Evolutionary conservation across 2,329 filamentous ascomycete genomes (phyloP), one percentile per base, ranked within the genome.

Genomic region (Alternaria infectoria): DNA sequence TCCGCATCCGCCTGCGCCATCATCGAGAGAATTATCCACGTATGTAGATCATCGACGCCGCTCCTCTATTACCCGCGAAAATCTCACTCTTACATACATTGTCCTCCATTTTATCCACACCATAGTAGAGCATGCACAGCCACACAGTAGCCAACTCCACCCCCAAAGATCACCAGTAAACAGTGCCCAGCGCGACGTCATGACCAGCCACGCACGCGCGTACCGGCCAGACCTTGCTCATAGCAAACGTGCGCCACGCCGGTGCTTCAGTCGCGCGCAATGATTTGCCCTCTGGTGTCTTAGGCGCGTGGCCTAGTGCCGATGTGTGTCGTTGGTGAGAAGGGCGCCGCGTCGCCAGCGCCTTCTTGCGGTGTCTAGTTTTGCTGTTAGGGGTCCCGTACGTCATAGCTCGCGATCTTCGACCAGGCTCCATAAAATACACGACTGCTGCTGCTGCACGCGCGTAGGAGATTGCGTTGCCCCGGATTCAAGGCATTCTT

Each of bases 331-430:
- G 44, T 59, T 40, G 57, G 47, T 59, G 56, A 58, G 28, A 59
- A 49, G 25, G 25, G 55, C 57, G 50, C 54, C 49, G 59, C 61
- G 40, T 47, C 46, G 36, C 54, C 56, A 50, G 46, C 49, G 60
- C 50, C 56, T 59, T 43, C 43, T 32, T 59, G 32, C 52, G 50
- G 25, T 32, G 49, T 52, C 44, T 46, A 54, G 23, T 40, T 44
- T 64, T 46, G 45, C 59, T 52, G 30, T 55, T 59, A 66, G 50
- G 62, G 47, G 46, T 47, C 47, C 43, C 17, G 32, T 67, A 74
- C 72, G 74, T 76, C 72, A 76, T 74, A 64, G 68, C 46, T 52
- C 23, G 40, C 54, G 51, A 67, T 61, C 62, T 58, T 47, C 49
- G 32, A 54, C 46, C 28, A 43, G 60, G 50, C 58, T 69, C 73